Percentiles rank a stretch among this genome's conserved stretches.
Conservation (phyloP, 257 asterid species). For the Solanum pennellii region DNA sequence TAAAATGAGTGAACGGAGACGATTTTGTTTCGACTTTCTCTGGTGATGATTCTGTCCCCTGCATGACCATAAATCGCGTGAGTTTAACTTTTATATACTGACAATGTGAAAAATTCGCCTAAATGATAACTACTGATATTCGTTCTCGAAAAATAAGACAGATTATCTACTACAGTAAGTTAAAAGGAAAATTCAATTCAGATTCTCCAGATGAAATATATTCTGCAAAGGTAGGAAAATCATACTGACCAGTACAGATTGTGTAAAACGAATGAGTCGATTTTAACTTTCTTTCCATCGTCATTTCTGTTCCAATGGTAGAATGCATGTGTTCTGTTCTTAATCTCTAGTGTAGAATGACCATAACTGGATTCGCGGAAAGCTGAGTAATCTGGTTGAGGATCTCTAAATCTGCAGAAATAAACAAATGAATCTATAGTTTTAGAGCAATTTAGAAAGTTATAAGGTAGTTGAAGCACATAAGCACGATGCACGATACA, state of each 20-base stretch:
- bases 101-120: background rate
- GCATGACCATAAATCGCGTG: constrained; percentile 5
- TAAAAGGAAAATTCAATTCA: background rate
- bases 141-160: background rate
- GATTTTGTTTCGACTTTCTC: constrained; percentile 49
- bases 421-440: background rate
- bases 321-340: constrained; percentile 70
- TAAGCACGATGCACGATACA: background rate
- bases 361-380: constrained; percentile 96
- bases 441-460: background rate
- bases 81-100: background rate
- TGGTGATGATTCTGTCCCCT: constrained; percentile 51
- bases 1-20: constrained; percentile 28
- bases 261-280: constrained; percentile 59
- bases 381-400: constrained; percentile 91
- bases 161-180: too few relatives aligned
- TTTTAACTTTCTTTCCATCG: constrained; percentile 62
- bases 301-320: constrained; percentile 92
- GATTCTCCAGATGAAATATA: background rate
- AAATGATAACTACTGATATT: background rate
- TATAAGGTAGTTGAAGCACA: background rate
- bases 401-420: constrained; percentile 65
- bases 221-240: background rate
- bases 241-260: constrained; percentile 75
- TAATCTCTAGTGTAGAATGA: constrained; percentile 78